These are phyloP conservation scores for Scheffersomyces lignosus DNA, from an alignment of 805 yeast species.

Conservation along the genomic window DNA sequence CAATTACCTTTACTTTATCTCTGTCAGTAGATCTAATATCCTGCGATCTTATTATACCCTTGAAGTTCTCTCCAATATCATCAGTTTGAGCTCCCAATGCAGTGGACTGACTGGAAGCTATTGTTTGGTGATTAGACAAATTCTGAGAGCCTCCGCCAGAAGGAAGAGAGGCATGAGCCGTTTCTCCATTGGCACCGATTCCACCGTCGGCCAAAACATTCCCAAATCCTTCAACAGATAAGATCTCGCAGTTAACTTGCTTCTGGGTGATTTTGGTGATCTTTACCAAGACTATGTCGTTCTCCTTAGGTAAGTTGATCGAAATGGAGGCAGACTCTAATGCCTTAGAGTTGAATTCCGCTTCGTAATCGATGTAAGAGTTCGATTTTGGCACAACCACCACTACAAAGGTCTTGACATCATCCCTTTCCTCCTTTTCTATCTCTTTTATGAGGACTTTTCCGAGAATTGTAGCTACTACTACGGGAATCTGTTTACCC, in stretches of 20 bases:
- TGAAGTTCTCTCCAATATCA: constrained; percentile 85
- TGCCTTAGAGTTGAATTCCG: constrained; percentile 12
- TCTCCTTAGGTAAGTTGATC: constrained; percentile 73
- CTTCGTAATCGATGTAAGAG: constrained; percentile 24
- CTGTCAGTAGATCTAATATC: constrained; percentile 91
- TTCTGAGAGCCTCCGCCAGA: constrained; percentile 57
- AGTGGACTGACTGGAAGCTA: constrained; percentile 43
- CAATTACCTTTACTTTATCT: constrained; percentile 77
- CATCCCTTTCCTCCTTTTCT: constrained; percentile 10
- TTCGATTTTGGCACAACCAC: constrained; percentile 29
- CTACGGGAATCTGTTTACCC: constrained; percentile 39
- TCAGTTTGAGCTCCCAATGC: constrained; percentile 41
- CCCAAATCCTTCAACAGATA: constrained; percentile 62
- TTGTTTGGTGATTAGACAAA: constrained; percentile 31
- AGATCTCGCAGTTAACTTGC: constrained; percentile 78
- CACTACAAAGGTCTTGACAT: constrained; percentile 24
- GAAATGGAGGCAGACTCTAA: constrained; percentile 22
- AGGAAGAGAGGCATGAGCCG: constrained; percentile 38
- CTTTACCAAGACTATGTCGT: constrained; percentile 76
- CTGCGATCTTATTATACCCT: constrained; percentile 80
- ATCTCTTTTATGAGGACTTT: constrained; percentile 38
- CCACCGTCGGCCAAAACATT: constrained; percentile 62
- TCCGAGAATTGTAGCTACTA: constrained; percentile 66
- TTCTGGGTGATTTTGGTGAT: constrained; percentile 64
- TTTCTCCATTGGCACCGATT: constrained; percentile 54